These are phyloP conservation scores for Cyberlindnera americana DNA, from an alignment of 805 yeast genomes.

Conservation along the genomic window DNA sequence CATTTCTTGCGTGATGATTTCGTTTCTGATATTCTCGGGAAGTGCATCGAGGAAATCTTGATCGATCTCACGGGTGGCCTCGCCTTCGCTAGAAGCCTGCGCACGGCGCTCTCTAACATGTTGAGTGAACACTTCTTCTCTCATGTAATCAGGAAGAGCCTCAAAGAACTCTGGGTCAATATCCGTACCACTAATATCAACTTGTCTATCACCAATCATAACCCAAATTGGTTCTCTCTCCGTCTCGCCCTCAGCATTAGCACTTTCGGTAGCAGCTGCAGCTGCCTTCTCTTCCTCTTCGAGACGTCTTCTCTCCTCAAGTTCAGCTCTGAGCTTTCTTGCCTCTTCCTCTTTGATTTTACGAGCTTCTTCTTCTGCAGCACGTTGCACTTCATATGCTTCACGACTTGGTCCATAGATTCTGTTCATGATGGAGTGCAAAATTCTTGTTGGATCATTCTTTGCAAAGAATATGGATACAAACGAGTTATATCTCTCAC, in stretches of 20 bases:
- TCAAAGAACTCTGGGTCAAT: constrained; percentile 88
- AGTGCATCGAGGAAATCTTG: constrained; percentile 78
- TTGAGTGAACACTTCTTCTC: constrained; percentile 87
- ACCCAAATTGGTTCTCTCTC: constrained; percentile 61
- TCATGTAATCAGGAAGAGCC: constrained; percentile 88
- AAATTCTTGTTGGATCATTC: constrained; percentile 33
- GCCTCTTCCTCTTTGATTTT: constrained; percentile 26
- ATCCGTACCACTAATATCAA: constrained; percentile 85
- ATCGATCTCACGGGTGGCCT: constrained; percentile 61
- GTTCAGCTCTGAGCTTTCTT: constrained; percentile 25
- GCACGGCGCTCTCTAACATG: constrained; percentile 75
- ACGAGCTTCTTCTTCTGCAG: constrained; percentile 13
- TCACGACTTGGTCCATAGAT: constrained; percentile 48
- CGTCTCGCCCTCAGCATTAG: constrained; percentile 22
- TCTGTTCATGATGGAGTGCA: constrained; percentile 42
- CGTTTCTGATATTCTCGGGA: constrained; percentile 63
- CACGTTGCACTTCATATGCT: constrained; percentile 26
- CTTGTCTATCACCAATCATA: constrained; percentile 68
- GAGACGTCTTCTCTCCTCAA: constrained; percentile 26
- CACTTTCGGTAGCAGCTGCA: constrained; percentile 1
- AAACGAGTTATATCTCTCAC: constrained; percentile 67
- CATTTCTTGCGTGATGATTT: constrained; percentile 53
- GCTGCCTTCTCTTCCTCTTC: constrained; percentile 24
- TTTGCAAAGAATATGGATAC: constrained; percentile 48
- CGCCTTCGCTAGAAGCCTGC: constrained; percentile 43